Conservation (phyloP, 306 rosid species). For the Pterocarpus santalinus region DNA sequence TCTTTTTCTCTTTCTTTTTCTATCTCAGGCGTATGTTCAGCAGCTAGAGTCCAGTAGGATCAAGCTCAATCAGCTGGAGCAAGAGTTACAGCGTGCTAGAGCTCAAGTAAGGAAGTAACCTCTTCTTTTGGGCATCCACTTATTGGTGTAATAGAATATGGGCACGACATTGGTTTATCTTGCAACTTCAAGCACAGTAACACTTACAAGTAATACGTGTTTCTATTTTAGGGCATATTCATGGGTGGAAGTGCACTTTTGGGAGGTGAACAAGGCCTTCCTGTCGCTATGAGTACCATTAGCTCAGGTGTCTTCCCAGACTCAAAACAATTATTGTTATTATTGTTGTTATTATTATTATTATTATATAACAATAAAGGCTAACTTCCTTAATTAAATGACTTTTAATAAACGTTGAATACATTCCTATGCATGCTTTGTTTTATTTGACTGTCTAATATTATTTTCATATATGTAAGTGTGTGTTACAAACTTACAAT, state of each 20-base stretch:
- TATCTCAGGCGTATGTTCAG: slow-evolving; percentile 89
- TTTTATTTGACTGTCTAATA: not conserved
- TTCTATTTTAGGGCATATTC: slow-evolving; percentile 67
- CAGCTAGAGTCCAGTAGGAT: slow-evolving; percentile 95
- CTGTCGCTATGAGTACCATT: slow-evolving; percentile 60
- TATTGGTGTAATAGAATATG: slow-evolving; percentile 7
- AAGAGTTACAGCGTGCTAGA: slow-evolving; percentile 88
- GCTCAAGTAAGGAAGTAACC: slow-evolving; percentile 65
- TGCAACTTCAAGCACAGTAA: not conserved
- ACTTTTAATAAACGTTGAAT: not conserved
- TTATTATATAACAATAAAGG: not conserved
- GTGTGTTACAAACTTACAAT: not conserved
- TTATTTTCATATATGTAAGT: not conserved
- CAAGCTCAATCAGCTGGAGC: slow-evolving; percentile 94
- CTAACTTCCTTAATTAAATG: not conserved
- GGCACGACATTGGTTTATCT: not conserved
- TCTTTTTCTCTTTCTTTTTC: not conserved
- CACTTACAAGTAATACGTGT: slow-evolving; percentile 28
- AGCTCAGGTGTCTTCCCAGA: slow-evolving; percentile 64
- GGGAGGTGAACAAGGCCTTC: slow-evolving; percentile 86
- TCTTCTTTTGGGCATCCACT: not conserved
- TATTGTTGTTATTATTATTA: not conserved
- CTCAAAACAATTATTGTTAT: not conserved
- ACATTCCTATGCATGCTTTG: not conserved
- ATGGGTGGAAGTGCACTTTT: slow-evolving; percentile 61